Evolutionary conservation across 306 rosid genomes (phyloP).

Genomic region (Rubus idaeus): DNA sequence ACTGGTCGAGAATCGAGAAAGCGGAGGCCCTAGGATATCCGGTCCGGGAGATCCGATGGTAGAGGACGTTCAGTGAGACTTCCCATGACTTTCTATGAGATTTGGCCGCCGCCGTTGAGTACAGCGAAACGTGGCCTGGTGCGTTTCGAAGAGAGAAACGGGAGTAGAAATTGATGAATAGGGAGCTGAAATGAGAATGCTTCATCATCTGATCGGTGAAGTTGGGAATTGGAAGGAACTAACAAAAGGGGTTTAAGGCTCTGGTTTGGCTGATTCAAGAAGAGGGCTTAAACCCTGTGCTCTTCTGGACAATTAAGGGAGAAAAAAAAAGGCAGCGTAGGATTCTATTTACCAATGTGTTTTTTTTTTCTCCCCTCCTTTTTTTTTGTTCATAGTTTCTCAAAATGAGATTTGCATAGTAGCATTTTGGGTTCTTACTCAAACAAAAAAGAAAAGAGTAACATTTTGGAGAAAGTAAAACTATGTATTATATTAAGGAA

Average conservation of each 20-base stretch:
- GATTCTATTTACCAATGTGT: too few relatives aligned
- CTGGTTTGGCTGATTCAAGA: too few relatives aligned
- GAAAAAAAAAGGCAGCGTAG: too few relatives aligned
- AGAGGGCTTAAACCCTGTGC: too few relatives aligned
- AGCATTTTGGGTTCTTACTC: too few relatives aligned
- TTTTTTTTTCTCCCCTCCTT: too few relatives aligned
- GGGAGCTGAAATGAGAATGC: conserved; percentile 9
- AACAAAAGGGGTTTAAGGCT: not conserved
- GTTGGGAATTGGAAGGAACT: not conserved
- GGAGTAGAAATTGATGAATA: not conserved
- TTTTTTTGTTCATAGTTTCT: too few relatives aligned
- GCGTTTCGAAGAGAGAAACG: conserved; percentile 1
- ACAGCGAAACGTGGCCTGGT: not conserved
- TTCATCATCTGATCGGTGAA: not conserved
- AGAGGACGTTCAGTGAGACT: not conserved
- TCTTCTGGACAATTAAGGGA: too few relatives aligned
- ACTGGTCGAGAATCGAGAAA: conserved; percentile 24
- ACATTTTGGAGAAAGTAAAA: too few relatives aligned
- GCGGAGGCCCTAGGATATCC: not conserved
- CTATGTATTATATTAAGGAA: too few relatives aligned
- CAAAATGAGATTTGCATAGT: too few relatives aligned
- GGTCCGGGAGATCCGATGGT: conserved; percentile 19
- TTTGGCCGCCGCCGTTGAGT: conserved; percentile 8
- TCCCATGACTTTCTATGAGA: not conserved
- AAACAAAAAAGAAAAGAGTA: too few relatives aligned